Percentiles rank a stretch among this genome's conserved stretches.
Conservation (phyloP, 1,284 basidiomycete species). For the Chondrostereum purpureum region DNA sequence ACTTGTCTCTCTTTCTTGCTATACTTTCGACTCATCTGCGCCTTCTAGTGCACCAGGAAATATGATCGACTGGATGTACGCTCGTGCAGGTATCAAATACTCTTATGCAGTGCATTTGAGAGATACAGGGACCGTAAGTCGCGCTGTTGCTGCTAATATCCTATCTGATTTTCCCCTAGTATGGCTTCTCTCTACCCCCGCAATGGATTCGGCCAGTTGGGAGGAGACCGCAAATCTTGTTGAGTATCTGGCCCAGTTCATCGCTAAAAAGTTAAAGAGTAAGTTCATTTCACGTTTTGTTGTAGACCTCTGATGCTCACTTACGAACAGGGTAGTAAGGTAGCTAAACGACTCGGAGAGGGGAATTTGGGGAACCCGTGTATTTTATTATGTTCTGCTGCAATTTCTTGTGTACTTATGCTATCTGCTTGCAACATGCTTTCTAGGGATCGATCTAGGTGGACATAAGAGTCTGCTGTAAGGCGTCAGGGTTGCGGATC, state of each 20-base stretch:
- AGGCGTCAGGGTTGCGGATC: too few species aligned
- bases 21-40: not conserved
- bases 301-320: not conserved
- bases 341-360: too few species aligned
- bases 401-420: too few species aligned
- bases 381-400: too few species aligned
- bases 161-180: conserved; percentile 35
- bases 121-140: conserved; percentile 74
- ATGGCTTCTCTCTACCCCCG: conserved; percentile 74
- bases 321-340: too few species aligned
- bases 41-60: conserved; percentile 59
- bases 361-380: too few species aligned
- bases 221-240: conserved; percentile 69
- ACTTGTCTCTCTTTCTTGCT: not conserved
- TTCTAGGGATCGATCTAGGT: too few species aligned
- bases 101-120: conserved; percentile 73
- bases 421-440: too few species aligned
- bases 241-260: conserved; percentile 62
- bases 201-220: conserved; percentile 73
- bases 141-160: not conserved
- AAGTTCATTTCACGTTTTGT: not conserved
- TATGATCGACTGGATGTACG: conserved; percentile 73
- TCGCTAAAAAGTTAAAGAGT: conserved; percentile 28
- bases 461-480: too few species aligned
- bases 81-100: conserved; percentile 59